Conservation (phyloP, 805 yeast species). For the Candida taoyuanica region DNA sequence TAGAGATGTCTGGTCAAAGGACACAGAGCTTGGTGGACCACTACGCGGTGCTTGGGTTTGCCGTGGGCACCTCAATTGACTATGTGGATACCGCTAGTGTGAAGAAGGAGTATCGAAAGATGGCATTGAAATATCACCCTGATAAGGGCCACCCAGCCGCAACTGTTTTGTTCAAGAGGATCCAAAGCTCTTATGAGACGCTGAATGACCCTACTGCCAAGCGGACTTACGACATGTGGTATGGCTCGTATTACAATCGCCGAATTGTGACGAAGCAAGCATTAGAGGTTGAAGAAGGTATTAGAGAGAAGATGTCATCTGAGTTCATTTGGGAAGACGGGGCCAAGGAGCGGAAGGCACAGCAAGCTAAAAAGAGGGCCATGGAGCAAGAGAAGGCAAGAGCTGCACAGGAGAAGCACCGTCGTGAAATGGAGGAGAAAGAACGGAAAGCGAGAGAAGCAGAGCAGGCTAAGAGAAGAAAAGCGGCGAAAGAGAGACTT, state of each 20-base stretch:
- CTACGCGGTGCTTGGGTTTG: slow-evolving; percentile 58
- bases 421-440: background rate
- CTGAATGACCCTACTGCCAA: slow-evolving; percentile 6
- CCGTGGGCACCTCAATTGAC: slow-evolving; percentile 35
- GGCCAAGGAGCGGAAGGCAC: background rate
- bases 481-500: slow-evolving; percentile 2
- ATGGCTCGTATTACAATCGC: slow-evolving; percentile 10
- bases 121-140: slow-evolving; percentile 70
- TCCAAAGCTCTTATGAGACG: slow-evolving; percentile 16
- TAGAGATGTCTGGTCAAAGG: no score
- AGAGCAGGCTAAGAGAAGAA: slow-evolving; percentile 1
- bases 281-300: slow-evolving; percentile 4
- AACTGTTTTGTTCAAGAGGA: slow-evolving; percentile 16
- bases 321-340: background rate
- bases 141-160: slow-evolving; percentile 52
- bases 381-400: background rate
- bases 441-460: slow-evolving; percentile 1
- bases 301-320: slow-evolving; percentile 1
- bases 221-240: slow-evolving; percentile 18
- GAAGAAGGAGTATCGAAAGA: slow-evolving; percentile 70
- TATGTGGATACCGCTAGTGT: slow-evolving; percentile 41
- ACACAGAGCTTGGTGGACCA: slow-evolving; percentile 32
- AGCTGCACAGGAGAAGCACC: background rate
- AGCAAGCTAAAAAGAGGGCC: background rate
- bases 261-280: slow-evolving; percentile 4